Conservation (phyloP, 164 flowering plant genomes). For the Akebia trifoliata region DNA sequence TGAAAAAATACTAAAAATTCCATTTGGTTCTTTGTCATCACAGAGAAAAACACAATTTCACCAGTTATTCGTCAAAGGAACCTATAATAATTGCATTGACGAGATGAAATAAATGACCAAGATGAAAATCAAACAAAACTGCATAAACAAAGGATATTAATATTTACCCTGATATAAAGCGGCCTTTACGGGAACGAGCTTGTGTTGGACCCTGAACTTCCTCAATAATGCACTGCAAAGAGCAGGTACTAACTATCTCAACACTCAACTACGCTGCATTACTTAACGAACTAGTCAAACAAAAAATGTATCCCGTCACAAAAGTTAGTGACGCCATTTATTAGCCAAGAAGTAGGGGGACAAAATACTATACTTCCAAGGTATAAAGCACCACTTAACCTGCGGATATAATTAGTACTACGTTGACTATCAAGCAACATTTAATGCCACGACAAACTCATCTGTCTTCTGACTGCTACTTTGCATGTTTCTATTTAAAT, state of each 20-base stretch:
- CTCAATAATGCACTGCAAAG: conserved; percentile 89
- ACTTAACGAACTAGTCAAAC: conserved; percentile 5
- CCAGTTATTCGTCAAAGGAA: background rate
- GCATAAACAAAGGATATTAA: background rate
- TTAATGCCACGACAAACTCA: no score
- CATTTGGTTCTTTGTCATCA: background rate
- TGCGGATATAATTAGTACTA: no score
- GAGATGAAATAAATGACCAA: background rate
- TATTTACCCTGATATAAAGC: conserved; percentile 95
- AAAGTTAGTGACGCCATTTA: background rate
- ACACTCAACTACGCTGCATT: no score
- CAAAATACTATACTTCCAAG: no score
- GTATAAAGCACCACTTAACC: no score
- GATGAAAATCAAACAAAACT: background rate
- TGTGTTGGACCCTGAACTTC: conserved; percentile 98
- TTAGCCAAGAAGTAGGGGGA: background rate
- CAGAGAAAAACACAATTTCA: background rate
- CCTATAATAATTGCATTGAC: background rate
- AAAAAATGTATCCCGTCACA: background rate
- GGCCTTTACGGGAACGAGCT: conserved; percentile 92
- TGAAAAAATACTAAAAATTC: background rate
- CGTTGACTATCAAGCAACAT: no score
- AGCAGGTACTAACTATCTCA: background rate
- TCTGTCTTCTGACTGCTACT: no score
- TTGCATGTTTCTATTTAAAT: no score